phyloP scores from a whole-genome alignment of 2,329 filamentous ascomycete genomes.

The Epichloe uncinata region DNA sequence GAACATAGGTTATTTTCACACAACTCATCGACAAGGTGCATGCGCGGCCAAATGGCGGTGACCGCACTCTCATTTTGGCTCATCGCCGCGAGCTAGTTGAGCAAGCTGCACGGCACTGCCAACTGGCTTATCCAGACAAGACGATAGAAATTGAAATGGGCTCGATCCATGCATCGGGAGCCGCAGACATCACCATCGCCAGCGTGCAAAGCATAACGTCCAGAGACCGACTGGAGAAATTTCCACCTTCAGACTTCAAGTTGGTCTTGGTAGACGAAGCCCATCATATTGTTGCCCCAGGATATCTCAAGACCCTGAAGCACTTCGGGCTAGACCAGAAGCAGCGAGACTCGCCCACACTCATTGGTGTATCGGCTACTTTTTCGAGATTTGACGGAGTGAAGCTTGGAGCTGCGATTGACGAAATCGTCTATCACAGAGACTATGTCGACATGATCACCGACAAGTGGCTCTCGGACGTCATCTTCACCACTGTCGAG shows the following conservation, averaged over 20 bases:
- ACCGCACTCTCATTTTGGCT: slow-evolving; percentile 78
- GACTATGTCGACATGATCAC: slow-evolving; percentile 56
- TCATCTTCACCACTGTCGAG: slow-evolving; percentile 87
- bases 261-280: slow-evolving; percentile 90
- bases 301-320: slow-evolving; percentile 61
- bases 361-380: slow-evolving; percentile 84
- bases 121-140: slow-evolving; percentile 64
- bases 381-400: slow-evolving; percentile 71
- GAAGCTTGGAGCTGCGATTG: slow-evolving; percentile 69
- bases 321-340: slow-evolving; percentile 59
- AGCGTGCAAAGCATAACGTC: slow-evolving; percentile 78
- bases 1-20: slow-evolving; percentile 73
- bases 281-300: slow-evolving; percentile 82
- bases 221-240: slow-evolving; percentile 65
- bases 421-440: slow-evolving; percentile 93
- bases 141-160: slow-evolving; percentile 89
- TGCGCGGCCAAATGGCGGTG: slow-evolving; percentile 34
- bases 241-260: slow-evolving; percentile 69
- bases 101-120: slow-evolving; percentile 80
- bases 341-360: slow-evolving; percentile 35
- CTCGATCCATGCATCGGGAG: slow-evolving; percentile 57
- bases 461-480: slow-evolving; percentile 82
- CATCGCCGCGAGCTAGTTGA: slow-evolving; percentile 90
- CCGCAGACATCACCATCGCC: slow-evolving; percentile 85
- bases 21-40: slow-evolving; percentile 73